Conservation (phyloP, 2,329 filamentous ascomycete genomes). For the Monilinia aucupariae region DNA sequence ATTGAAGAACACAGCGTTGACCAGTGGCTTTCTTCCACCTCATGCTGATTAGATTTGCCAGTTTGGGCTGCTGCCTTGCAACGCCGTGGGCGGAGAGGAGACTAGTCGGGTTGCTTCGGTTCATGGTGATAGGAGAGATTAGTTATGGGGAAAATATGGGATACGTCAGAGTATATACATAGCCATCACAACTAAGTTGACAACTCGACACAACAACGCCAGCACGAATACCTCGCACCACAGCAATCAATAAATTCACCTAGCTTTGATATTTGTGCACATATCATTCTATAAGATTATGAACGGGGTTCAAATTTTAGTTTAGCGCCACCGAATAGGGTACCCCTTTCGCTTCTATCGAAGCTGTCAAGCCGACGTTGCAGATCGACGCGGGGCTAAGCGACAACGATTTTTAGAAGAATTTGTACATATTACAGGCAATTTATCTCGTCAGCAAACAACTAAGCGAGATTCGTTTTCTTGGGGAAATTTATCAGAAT, state of each 20-base stretch:
- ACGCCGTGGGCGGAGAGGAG: background rate
- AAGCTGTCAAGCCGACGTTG: background rate
- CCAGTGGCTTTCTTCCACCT: background rate
- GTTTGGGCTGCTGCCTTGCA: background rate
- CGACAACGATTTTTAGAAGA: no score
- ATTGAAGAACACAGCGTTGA: slow-evolving; percentile 23
- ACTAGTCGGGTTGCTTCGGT: background rate
- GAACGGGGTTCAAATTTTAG: background rate
- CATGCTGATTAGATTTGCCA: slow-evolving; percentile 6
- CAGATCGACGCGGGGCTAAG: background rate
- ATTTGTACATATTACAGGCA: background rate
- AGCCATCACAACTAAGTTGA: background rate
- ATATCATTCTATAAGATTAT: background rate
- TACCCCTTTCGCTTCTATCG: background rate
- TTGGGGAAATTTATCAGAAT: no score
- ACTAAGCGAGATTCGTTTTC: fast-evolving
- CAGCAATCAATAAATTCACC: background rate
- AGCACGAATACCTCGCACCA: background rate
- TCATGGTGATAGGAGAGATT: background rate
- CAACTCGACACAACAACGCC: background rate
- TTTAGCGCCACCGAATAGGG: background rate
- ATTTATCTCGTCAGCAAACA: background rate
- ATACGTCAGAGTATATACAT: no score
- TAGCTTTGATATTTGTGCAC: background rate
- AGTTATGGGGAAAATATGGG: background rate